Conservation (phyloP, 192 early-diverging fungal species). For the Entophlyctis helioformis region DNA sequence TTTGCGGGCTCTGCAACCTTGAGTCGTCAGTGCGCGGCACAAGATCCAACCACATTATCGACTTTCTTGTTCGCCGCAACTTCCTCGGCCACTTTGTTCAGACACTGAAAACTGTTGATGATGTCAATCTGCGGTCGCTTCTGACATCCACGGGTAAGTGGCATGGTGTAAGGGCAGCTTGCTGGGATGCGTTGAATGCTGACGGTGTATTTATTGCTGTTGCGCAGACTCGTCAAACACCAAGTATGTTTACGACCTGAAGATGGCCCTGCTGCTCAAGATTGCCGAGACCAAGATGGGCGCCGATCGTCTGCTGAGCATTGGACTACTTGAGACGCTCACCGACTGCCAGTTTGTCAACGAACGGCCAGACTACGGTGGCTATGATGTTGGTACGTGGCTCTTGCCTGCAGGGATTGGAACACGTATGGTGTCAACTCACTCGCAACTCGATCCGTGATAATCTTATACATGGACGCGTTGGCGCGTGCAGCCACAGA, state of each 20-base stretch:
- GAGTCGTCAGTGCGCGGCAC: conserved; percentile 3
- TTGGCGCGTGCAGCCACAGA: conserved; percentile 1
- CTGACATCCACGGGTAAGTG: too few species aligned
- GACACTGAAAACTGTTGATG: conserved; percentile 21
- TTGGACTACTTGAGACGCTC: conserved; percentile 67
- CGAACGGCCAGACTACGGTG: conserved; percentile 42
- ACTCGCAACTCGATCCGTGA: neutral
- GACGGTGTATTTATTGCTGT: too few species aligned
- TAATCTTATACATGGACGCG: neutral
- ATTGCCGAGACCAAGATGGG: conserved; percentile 62
- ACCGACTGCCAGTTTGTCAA: conserved; percentile 62
- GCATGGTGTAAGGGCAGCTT: conserved; percentile 13
- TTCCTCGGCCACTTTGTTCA: conserved; percentile 33
- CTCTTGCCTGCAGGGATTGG: too few species aligned
- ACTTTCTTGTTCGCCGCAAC: conserved; percentile 28
- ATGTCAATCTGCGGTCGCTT: conserved; percentile 16
- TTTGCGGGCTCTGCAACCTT: conserved; percentile 30
- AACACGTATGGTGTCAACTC: neutral
- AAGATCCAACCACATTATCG: conserved; percentile 15
- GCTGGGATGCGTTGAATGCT: neutral
- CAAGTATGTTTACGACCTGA: conserved; percentile 66
- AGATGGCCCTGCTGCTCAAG: conserved; percentile 72
- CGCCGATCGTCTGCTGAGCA: conserved; percentile 63
- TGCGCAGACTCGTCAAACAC: conserved; percentile 7
- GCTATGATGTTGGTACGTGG: conserved; percentile 17